A percentile compares a stretch with the other conserved stretches of the same genome.
phyloP scores from a whole-genome alignment of 2,329 filamentous ascomycete genomes.

The Golovinomyces cichoracearum region DNA sequence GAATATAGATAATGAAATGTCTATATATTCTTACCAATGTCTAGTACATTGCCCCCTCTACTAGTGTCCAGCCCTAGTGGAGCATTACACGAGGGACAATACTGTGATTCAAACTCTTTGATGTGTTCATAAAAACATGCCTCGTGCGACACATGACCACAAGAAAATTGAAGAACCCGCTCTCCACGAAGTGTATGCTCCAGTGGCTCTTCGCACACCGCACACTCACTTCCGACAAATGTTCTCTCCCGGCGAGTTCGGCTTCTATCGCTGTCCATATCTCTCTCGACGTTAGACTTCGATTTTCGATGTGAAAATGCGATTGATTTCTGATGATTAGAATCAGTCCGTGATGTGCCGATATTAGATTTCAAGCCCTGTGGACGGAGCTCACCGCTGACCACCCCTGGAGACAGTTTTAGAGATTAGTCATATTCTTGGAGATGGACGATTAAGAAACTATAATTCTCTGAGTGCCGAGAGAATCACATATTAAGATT shows the following conservation, averaged over 20 bases:
- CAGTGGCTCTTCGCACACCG: slow-evolving; percentile 85
- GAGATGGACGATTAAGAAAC: slow-evolving; percentile 5
- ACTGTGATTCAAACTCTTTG: slow-evolving; percentile 75
- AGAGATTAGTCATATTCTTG: slow-evolving; percentile 5
- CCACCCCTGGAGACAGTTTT: neutral
- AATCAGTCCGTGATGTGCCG: slow-evolving; percentile 3
- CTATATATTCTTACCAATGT: slow-evolving; percentile 39
- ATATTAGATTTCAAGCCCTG: slow-evolving; percentile 2
- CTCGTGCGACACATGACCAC: slow-evolving; percentile 89
- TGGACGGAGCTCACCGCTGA: slow-evolving; percentile 1
- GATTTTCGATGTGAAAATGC: slow-evolving; percentile 10
- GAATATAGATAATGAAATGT: neutral
- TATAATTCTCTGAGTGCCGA: slow-evolving; percentile 12
- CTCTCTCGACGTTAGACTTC: slow-evolving; percentile 27
- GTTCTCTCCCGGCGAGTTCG: slow-evolving; percentile 70
- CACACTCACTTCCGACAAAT: slow-evolving; percentile 82
- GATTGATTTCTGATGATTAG: slow-evolving; percentile 5
- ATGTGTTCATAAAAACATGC: slow-evolving; percentile 99
- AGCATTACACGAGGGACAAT: slow-evolving; percentile 80
- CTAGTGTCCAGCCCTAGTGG: slow-evolving; percentile 77
- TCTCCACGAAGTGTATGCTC: slow-evolving; percentile 89
- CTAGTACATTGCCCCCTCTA: slow-evolving; percentile 71
- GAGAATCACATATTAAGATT: too few relatives aligned
- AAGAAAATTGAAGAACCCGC: slow-evolving; percentile 83
- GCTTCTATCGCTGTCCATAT: slow-evolving; percentile 50